These are phyloP conservation scores for Sugiyamaella sp. DNA, from an alignment of 1,139 yeast genomes.

Conservation along the genomic window DNA sequence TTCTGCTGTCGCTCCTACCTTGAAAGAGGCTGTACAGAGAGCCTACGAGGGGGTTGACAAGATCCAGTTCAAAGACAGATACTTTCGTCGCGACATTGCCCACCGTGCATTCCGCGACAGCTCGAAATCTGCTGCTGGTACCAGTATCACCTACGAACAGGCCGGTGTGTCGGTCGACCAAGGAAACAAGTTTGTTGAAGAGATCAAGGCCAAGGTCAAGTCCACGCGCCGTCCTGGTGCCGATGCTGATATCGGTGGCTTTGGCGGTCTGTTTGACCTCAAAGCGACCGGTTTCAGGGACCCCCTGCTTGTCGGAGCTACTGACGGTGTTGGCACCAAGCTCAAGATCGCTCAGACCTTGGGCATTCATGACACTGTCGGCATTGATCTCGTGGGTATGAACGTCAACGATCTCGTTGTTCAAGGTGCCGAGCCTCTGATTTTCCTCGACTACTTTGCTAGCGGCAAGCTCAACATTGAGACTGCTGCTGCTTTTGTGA, in stretches of 20 bases:
- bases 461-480: constrained; percentile 86
- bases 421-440: constrained; percentile 97
- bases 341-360: constrained; percentile 91
- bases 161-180: constrained; percentile 98
- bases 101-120: constrained; percentile 74
- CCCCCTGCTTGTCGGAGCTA: constrained; percentile 91
- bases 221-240: constrained; percentile 97
- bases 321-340: constrained; percentile 99
- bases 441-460: constrained; percentile 96
- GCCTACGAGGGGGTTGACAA: constrained; percentile 86
- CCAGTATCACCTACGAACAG: constrained; percentile 72
- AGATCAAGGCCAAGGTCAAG: constrained; percentile 86
- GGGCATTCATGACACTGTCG: constrained; percentile 91
- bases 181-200: constrained; percentile 87
- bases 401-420: constrained; percentile 96
- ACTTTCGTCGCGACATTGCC: constrained; percentile 91
- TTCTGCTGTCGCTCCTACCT: constrained; percentile 77
- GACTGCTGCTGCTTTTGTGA: constrained; percentile 84
- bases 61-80: constrained; percentile 71
- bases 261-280: constrained; percentile 94
- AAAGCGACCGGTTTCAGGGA: constrained; percentile 81
- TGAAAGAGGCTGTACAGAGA: constrained; percentile 77
- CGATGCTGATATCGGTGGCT: constrained; percentile 97
- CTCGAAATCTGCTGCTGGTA: constrained; percentile 20
- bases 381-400: constrained; percentile 98